Base-by-base conservation (phyloP, 2,329 filamentous ascomycete species). In the Fusarium kyushuense region DNA sequence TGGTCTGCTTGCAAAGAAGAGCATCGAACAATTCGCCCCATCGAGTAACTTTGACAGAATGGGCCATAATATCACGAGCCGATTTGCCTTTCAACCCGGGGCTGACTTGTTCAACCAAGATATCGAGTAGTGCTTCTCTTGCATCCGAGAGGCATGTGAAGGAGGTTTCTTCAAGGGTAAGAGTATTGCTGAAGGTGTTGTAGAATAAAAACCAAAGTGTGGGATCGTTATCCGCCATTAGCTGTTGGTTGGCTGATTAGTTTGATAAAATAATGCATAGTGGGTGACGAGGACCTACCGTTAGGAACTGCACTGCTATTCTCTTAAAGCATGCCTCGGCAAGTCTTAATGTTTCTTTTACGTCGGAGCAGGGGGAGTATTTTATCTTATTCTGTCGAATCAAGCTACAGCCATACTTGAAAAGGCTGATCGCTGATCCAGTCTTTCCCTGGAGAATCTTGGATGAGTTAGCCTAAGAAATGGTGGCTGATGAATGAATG, bases 401-500 rank as follows among this genome's bases (percentile, higher is more conserved):
- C 65, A 68, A 65, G 3, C 17, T 41, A 8, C 65, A 62, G 2
- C 65, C 65, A 16, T 68, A 69, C 2, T 65, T 65, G 23, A 68
- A 68, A 12, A 68, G 60, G 1, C 32, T 7, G 6, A 69, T 57
- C 6, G 65, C 60, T 0, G 65, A 61, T 17, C 57, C 47, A 2
- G 56, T 68, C 9, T 68, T 69, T 5, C 65, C 65, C 17, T 69
- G 65, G 3, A 68, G 59, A 4, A 68, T 21, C 65, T 68, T 29
- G 2, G 5, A 3, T 0, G 0, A 6, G 2, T 66, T 6, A 65
- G 33, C 11, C n/a, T 36, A 1, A 13, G 12, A 1, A 21, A 5
- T 4, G 2, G 6, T 6, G 12, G 21, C 2, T 4, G 9, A 4
- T 6, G 2, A 0, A 14, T 9, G 6, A 25, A 0, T 11, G 3